phyloP scores from a whole-genome alignment of 441 rosid species.

The Dalechampia spathulata region DNA sequence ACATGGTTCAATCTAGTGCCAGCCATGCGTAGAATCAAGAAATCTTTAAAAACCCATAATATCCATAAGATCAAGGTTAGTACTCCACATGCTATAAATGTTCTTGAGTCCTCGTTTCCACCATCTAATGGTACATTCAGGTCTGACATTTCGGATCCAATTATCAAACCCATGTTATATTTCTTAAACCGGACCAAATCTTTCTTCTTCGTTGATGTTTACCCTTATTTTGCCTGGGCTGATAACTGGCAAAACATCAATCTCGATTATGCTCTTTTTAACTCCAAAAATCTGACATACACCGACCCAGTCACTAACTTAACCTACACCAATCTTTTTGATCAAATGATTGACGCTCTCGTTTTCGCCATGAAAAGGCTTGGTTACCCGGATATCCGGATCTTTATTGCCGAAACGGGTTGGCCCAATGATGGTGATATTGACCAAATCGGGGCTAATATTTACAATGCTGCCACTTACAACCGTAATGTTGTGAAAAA shows the following conservation, averaged over 20 bases:
- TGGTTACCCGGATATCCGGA: constrained; percentile 59
- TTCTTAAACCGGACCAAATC: constrained; percentile 81
- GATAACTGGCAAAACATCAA: constrained; percentile 38
- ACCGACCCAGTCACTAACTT: constrained; percentile 56
- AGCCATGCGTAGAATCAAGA: constrained; percentile 61
- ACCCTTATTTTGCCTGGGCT: constrained; percentile 75
- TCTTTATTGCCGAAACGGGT: constrained; percentile 89
- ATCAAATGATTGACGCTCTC: constrained; percentile 74
- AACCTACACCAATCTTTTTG: constrained; percentile 71
- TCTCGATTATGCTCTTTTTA: constrained; percentile 59
- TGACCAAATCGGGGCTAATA: constrained; percentile 83
- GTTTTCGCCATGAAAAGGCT: constrained; percentile 66
- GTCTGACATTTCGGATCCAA: constrained; percentile 37
- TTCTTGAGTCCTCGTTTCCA: constrained; percentile 66
- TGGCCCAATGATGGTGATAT: constrained; percentile 81
- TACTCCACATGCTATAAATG: constrained; percentile 56
- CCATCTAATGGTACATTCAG: constrained; percentile 79
- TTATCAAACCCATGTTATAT: constrained; percentile 67
- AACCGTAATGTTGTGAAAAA: constrained; percentile 63
- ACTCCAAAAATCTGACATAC: constrained; percentile 39
- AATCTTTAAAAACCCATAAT: constrained; percentile 30
- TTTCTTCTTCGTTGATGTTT: constrained; percentile 64
- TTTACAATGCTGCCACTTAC: constrained; percentile 78
- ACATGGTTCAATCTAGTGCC: constrained; percentile 64
- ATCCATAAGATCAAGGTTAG: constrained; percentile 61